Base-by-base conservation (phyloP, 2,329 filamentous ascomycete species). In the Diaporthe sp. region DNA sequence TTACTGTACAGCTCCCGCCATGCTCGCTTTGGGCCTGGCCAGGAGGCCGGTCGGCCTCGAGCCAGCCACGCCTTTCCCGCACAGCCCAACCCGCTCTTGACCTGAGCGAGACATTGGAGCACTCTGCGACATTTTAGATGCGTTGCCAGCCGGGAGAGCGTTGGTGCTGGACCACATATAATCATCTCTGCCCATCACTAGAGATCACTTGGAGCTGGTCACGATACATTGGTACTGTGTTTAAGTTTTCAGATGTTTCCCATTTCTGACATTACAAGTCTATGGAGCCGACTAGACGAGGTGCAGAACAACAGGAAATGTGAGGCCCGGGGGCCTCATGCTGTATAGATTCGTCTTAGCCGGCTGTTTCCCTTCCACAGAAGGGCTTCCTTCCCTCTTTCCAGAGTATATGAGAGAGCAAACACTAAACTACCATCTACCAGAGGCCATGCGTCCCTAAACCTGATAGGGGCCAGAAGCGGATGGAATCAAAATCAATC, bases 191-290 rank as follows among this genome's bases (percentile, higher is more conserved):
- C 39, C 31, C 19, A 34, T 34, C 1, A 67, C 44, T 67, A 25
- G 7, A 49, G 5, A 15, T 49, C 4, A 25, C 22, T 39, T 12
- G 46, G 22, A 39, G 15, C 22, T 37, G 13, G 13, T 22, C 22
- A 28, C 15, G 19, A 37, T 19, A 19, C 58, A 28, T 19, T n/a
- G 15, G 2, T 42, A 37, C 3, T 25, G 34, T n/a, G 15, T 9
- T 49, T 2, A 28, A 5, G 19, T 58, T 8, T 31, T 65, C 39
- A 76, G 51, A 71, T 65, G 34, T 46, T n/a, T 71, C 28, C 62
- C 67, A 70, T 72, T 70, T 19, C 60, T 75, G 60, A 46, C 49
- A 75, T 76, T 75, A 62, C 58, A 55, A 72, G 34, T 76, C 72
- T 76, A 76, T 75, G 28, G n/a, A 55, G 51, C 17, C 37, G 58